Base-by-base conservation (phyloP, 768 basidiomycete species). In the Termitomyces heimii region DNA sequence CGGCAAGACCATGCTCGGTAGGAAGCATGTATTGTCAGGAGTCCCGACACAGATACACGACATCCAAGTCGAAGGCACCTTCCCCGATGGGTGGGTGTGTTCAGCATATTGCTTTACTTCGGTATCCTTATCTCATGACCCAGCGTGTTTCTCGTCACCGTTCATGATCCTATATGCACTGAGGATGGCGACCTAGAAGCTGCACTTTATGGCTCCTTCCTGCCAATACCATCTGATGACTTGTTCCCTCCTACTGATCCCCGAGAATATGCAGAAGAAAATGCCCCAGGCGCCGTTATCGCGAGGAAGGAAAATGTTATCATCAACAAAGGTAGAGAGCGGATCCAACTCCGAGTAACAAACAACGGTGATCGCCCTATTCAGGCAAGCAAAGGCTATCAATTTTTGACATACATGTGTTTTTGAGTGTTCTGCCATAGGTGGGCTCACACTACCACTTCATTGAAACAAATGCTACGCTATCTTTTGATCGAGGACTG, bases 371-470 rank as follows among this genome's bases (percentile, higher is more conserved):
- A 98, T 70, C 77, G 96, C 28, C 96, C 96, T 13, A 86, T 98
- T 48, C 95, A 98, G 77, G 92, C 89, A 58, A 53, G 70, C 13
- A n/a, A 43, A 35, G 58, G 29, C 2, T 31, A 31, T 26, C 28
- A 5, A 18, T 16, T 53, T 16, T 56, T 32, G 32, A 43, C 51
- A 32, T 57, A n/a, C 59, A 26, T 44, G 57, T 13, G 34, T 26
- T 24, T 22, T 18, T 51, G 7, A 51, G 16, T 14, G 16, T 60
- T 49, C n/a, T 13, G 43, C 28, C 7, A 18, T 58, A 94, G 88
- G 82, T 97, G 55, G 95, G 96, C 3, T 96, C 94, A 0, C 94
- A 98, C 68, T 98, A 95, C 71, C 92, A 88, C 59, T 97, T 99
- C 71, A 79, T 89, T 60, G 96, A 98, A 74, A 89, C 90, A 2